Evolutionary conservation across 1,284 basidiomycete genomes (phyloP).

Genomic region (Coniferiporia sulphurascens): DNA sequence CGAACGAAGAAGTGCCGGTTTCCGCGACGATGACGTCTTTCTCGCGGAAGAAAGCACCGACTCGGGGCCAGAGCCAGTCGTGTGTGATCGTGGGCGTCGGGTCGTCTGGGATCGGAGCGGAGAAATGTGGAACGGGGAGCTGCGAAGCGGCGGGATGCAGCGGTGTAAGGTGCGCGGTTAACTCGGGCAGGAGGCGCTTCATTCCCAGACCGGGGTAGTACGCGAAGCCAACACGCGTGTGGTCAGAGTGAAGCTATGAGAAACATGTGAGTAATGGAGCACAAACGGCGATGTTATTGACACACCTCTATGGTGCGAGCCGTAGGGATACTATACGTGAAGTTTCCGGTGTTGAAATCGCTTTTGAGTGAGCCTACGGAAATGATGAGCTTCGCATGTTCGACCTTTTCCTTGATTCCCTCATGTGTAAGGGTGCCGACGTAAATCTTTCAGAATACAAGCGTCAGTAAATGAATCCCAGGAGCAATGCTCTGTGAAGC

Average conservation of each 20-base stretch:
- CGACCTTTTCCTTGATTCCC: conserved; percentile 70
- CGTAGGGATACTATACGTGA: conserved; percentile 67
- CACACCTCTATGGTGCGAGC: conserved; percentile 58
- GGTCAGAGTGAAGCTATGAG: conserved; percentile 75
- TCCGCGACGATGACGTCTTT: conserved; percentile 82
- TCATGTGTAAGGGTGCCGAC: conserved; percentile 76
- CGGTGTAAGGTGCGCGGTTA: conserved; percentile 50
- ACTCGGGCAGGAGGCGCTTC: conserved; percentile 67
- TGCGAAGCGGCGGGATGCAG: conserved; percentile 36
- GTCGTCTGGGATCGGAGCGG: conserved; percentile 45
- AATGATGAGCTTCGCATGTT: conserved; percentile 79
- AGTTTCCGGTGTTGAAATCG: conserved; percentile 91
- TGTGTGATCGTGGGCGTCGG: conserved; percentile 55
- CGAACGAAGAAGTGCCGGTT: conserved; percentile 74
- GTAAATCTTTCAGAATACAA: conserved; percentile 56
- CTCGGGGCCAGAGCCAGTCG: conserved; percentile 81
- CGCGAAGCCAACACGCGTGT: conserved; percentile 65
- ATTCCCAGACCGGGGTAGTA: conserved; percentile 62
- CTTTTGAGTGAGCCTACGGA: conserved; percentile 77
- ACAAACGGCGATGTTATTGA: conserved; percentile 15
- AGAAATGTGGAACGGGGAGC: conserved; percentile 47
- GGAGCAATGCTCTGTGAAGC: conserved; percentile 26
- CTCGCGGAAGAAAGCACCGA: conserved; percentile 73
- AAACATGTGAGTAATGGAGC: conserved; percentile 14
- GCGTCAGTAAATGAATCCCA: conserved; percentile 2